These are phyloP conservation scores for Beauveria rudraprayagi DNA, from an alignment of 2,329 filamentous ascomycete genomes.

Conservation along the genomic window DNA sequence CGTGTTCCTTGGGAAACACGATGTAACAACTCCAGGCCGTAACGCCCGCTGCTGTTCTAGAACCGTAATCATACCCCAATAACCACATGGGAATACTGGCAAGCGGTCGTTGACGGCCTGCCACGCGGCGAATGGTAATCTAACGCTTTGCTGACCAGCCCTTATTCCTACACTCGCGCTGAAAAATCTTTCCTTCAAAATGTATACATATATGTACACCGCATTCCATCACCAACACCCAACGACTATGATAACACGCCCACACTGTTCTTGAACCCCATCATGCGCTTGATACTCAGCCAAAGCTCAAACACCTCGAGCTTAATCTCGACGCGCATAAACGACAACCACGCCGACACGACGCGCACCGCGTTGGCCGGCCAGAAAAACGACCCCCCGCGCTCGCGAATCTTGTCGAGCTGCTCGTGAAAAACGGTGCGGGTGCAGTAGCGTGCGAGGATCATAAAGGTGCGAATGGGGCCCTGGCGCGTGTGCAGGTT, in stretches of 20 bases:
- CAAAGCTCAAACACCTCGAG: slow-evolving; percentile 56
- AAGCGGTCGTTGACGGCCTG: no score
- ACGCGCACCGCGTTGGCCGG: slow-evolving; percentile 48
- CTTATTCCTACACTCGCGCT: no score
- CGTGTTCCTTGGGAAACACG: no score
- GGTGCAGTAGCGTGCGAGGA: slow-evolving; percentile 60
- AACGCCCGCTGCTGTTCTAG: no score
- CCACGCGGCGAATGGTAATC: no score
- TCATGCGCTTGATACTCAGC: slow-evolving; percentile 44
- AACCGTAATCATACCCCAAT: no score
- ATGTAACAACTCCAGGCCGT: no score
- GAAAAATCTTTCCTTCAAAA: no score
- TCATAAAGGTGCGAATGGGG: slow-evolving; percentile 57
- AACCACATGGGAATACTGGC: no score
- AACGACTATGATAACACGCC: slow-evolving; percentile 2
- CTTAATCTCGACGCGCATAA: slow-evolving; percentile 53
- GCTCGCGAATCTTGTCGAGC: slow-evolving; percentile 45
- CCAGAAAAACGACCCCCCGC: slow-evolving; percentile 46
- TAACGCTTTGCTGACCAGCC: no score
- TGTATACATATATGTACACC: slow-evolving; percentile 7
- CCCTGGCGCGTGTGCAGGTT: slow-evolving; percentile 68
- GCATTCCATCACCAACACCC: neutral
- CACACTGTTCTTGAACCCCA: slow-evolving; percentile 25
- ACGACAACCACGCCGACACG: slow-evolving; percentile 49
- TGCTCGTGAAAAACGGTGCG: slow-evolving; percentile 58